phyloP scores from a whole-genome alignment of 2,329 filamentous ascomycete species.

The Leptographium galeiforme region DNA sequence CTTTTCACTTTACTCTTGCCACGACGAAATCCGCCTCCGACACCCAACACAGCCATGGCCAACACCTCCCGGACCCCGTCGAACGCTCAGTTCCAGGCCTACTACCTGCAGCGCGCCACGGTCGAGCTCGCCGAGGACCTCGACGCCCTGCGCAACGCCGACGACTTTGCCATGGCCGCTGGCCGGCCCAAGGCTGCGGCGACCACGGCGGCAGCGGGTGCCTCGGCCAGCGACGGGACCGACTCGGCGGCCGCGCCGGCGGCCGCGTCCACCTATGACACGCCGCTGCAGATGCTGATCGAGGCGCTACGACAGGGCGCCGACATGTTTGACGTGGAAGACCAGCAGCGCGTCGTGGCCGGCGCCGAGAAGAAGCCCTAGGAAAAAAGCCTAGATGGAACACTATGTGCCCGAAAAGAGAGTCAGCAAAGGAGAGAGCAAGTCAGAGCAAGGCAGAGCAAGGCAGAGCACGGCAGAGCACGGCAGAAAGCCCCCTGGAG shows the following conservation, averaged over 20 bases:
- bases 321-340: conserved; percentile 40
- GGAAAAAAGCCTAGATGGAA: neutral
- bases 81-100: conserved; percentile 39
- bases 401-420: neutral
- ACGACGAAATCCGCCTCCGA: neutral
- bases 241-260: neutral
- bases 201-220: neutral
- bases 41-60: neutral
- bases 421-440: too few relatives aligned
- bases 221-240: neutral
- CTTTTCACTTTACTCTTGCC: neutral
- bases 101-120: conserved; percentile 57
- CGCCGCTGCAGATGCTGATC: conserved; percentile 40
- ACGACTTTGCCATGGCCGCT: conserved; percentile 50
- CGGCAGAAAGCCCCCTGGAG: too few relatives aligned
- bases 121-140: conserved; percentile 62
- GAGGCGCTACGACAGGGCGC: conserved; percentile 56
- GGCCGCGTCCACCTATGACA: conserved; percentile 23
- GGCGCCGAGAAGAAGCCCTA: neutral
- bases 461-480: too few relatives aligned
- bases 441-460: too few relatives aligned
- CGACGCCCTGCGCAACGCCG: conserved; percentile 52
- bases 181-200: conserved; percentile 32
- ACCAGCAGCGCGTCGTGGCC: conserved; percentile 21
- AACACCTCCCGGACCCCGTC: neutral